phyloP scores from a whole-genome alignment of 176 grass and related monocot species.

The Oryza rufipogon region DNA sequence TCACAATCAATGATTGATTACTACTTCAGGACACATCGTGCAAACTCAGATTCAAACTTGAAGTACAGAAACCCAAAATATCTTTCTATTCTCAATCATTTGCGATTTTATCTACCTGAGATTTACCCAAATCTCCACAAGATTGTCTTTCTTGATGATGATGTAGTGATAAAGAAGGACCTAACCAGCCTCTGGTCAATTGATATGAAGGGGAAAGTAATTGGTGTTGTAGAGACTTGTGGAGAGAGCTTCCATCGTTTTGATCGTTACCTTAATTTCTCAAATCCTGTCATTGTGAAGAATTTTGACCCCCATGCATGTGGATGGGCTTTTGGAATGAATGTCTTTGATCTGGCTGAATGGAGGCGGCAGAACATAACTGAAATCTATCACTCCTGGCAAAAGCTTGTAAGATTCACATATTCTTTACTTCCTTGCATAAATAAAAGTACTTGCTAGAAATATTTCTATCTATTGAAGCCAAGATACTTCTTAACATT shows the following conservation, averaged over 20 bases:
- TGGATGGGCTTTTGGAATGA: slow-evolving; percentile 95
- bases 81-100: slow-evolving; percentile 82
- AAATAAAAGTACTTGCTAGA: background rate
- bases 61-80: slow-evolving; percentile 96
- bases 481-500: background rate
- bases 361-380: slow-evolving; percentile 88
- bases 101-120: slow-evolving; percentile 86
- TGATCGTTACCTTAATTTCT: slow-evolving; percentile 87
- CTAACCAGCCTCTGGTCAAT: slow-evolving; percentile 81
- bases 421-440: background rate
- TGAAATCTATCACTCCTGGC: slow-evolving; percentile 74
- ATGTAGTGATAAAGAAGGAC: slow-evolving; percentile 88
- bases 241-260: slow-evolving; percentile 82
- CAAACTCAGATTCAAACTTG: slow-evolving; percentile 67
- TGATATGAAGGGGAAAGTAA: slow-evolving; percentile 77
- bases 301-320: slow-evolving; percentile 78
- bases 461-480: background rate
- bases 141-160: slow-evolving; percentile 89
- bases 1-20: slow-evolving; percentile 87
- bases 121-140: slow-evolving; percentile 84
- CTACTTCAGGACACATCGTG: slow-evolving; percentile 68
- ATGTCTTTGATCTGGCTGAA: slow-evolving; percentile 86
- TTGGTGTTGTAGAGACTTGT: slow-evolving; percentile 87
- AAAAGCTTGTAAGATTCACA: slow-evolving; percentile 67
- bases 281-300: slow-evolving; percentile 76